Evolutionary conservation across 768 basidiomycete species (phyloP), one percentile per base, ranked within the genome.

Genomic region (Lactifluus volemus): DNA sequence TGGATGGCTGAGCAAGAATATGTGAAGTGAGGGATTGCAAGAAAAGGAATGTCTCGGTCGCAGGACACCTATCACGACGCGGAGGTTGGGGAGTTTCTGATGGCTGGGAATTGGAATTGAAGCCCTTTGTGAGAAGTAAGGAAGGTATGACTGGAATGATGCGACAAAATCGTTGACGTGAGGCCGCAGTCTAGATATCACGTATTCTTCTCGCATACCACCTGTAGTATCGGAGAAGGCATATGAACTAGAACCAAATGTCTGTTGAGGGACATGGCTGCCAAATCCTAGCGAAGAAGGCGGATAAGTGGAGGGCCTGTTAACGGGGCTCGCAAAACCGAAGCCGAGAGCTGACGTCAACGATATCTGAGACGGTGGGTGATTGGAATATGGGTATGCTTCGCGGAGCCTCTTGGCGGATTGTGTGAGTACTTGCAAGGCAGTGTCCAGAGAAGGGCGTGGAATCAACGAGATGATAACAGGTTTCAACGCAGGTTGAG

Each of bases 141-240:
- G 89, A 50, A 92, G 81, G 70, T 92, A 93, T 6, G 91, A 86
- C 70, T 84, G 79, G 71, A 82, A 88, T 34, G 85, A 81, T 3
- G 90, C 80, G 34, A 86, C 84, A 66, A 89, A 93, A 54, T 92
- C 90, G 54, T 78, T 74, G 53, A 92, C 83, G 71, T 86, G 84
- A 15, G 87, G 85, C 51, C 85, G 81, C 17, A 93, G 76, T 57
- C 91, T 81, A 17, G 85, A 88, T 42, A 84, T 73, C 65, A 92
- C 79, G 70, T 93, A 93, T 6, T 85, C 83, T 59, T 90, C 86
- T 61, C 91, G 84, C 88, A 92, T 92, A 41, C 82, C 82, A 59
- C 67, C 61, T 58, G 60, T 45, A 11, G 59, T 66, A 50, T 63
- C 57, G 30, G 55, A 53, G 32, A 55, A 63, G 25, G 55, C 29